A percentile compares a stretch with the other conserved stretches of the same genome.
These are phyloP conservation scores for Dipteronia dyeriana DNA, from an alignment of 345 rosid species.

Conservation along the genomic window DNA sequence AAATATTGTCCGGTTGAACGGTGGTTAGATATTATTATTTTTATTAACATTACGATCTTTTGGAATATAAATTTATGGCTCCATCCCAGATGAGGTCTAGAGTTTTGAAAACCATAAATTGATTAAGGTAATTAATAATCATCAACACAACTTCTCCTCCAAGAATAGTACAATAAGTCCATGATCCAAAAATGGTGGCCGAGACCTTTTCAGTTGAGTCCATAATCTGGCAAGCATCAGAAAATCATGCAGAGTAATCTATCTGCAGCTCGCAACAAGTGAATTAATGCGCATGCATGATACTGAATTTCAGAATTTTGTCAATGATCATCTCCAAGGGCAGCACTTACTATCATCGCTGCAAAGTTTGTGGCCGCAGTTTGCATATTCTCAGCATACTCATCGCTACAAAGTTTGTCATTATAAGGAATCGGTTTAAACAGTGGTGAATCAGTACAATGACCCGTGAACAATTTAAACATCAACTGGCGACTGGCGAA, in stretches of 20 bases:
- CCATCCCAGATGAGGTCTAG: constrained; percentile 2
- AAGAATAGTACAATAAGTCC: background rate
- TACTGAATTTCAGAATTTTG: background rate
- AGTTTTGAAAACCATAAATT: background rate
- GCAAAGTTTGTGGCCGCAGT: background rate
- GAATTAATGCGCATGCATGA: background rate
- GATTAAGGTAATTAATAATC: background rate
- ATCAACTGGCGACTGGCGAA: background rate
- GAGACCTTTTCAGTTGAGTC: background rate
- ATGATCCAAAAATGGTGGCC: constrained; percentile 10
- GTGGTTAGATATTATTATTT: too few species aligned
- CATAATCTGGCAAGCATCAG: background rate
- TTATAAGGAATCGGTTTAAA: too few species aligned
- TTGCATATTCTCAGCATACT: background rate
- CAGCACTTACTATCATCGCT: background rate
- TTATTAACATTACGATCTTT: too few species aligned
- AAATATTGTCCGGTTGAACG: too few species aligned
- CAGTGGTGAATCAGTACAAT: background rate
- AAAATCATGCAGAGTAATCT: background rate
- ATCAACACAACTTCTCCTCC: constrained; percentile 1
- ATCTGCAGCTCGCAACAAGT: background rate
- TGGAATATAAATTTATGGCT: background rate
- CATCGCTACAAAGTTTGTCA: too few species aligned
- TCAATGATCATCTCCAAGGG: background rate
- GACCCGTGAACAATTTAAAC: too few species aligned